Percentiles rank a stretch among this genome's conserved stretches.
Evolutionary conservation across 495 filamentous ascomycete genomes (phyloP).

Genomic region (Penicillium soppii): DNA sequence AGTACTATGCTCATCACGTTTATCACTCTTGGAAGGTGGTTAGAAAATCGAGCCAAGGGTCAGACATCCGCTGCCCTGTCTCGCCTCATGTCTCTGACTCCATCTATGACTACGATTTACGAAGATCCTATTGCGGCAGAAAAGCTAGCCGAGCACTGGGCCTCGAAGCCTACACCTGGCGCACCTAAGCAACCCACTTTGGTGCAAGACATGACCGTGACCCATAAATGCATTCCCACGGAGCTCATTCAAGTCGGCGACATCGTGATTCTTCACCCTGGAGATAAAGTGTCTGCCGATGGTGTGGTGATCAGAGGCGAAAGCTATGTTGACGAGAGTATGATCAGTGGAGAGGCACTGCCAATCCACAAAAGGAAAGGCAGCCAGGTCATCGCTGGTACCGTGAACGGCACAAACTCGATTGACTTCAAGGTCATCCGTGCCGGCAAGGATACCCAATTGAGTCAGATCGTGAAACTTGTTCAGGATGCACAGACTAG

Average conservation of each 20-base stretch:
- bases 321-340: constrained; percentile 94
- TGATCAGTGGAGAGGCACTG: constrained; percentile 97
- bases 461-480: constrained; percentile 95
- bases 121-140: constrained; percentile 93
- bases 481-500: constrained; percentile 96
- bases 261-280: constrained; percentile 87
- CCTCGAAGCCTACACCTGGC: constrained; percentile 11
- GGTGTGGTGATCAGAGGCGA: constrained; percentile 84
- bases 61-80: constrained; percentile 95
- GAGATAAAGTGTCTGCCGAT: constrained; percentile 96
- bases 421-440: constrained; percentile 92
- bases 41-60: constrained; percentile 95
- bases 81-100: constrained; percentile 91
- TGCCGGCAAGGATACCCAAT: constrained; percentile 90
- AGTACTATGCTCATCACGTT: constrained; percentile 99
- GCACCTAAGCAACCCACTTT: constrained; percentile 44
- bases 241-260: constrained; percentile 95
- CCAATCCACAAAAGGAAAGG: constrained; percentile 86
- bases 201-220: constrained; percentile 55
- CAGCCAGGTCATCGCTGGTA: constrained; percentile 83
- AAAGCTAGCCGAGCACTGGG: constrained; percentile 82
- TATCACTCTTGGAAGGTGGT: constrained; percentile 83
- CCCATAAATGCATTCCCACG: constrained; percentile 83
- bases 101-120: constrained; percentile 97
- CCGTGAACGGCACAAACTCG: constrained; percentile 89